phyloP scores from a whole-genome alignment of 805 yeast species.

The Wickerhamomyces hampshirensis region DNA sequence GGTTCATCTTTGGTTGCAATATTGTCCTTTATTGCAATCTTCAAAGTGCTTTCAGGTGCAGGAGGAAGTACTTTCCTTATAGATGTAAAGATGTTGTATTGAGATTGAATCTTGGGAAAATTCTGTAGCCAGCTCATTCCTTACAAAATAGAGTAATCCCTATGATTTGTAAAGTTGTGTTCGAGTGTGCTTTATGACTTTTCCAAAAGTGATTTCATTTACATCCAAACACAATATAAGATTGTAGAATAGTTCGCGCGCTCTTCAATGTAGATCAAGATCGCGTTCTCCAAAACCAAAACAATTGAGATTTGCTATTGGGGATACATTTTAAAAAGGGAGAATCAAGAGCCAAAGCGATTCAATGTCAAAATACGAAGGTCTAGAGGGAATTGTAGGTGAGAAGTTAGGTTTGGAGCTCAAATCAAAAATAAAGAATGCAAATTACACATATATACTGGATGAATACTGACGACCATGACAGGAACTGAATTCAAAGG shows the following conservation, averaged over 20 bases:
- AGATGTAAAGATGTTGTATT: slow-evolving; percentile 39
- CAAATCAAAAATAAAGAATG: neutral
- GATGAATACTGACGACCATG: neutral
- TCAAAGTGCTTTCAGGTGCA: slow-evolving; percentile 1
- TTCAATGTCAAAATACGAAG: slow-evolving; percentile 13
- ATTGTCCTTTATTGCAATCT: slow-evolving; percentile 71
- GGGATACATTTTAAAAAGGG: too few relatives aligned
- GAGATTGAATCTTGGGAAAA: slow-evolving; percentile 22
- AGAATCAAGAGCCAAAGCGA: neutral
- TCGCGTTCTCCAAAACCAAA: neutral
- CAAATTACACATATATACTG: too few relatives aligned
- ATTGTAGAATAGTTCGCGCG: neutral
- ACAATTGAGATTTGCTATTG: neutral
- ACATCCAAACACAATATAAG: neutral
- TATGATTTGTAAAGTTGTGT: neutral
- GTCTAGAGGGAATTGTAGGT: slow-evolving; percentile 18
- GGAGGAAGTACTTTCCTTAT: slow-evolving; percentile 20
- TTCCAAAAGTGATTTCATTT: neutral
- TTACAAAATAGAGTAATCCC: too few relatives aligned
- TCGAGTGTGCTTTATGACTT: neutral
- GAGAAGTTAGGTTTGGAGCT: too few relatives aligned
- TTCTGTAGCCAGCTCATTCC: slow-evolving; percentile 5
- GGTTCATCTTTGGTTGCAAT: slow-evolving; percentile 59
- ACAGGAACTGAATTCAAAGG: slow-evolving; percentile 27
- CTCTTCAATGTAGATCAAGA: too few relatives aligned